Evolutionary conservation across 495 filamentous ascomycete species (phyloP).

Genomic region (Amniculicola lignicola): DNA sequence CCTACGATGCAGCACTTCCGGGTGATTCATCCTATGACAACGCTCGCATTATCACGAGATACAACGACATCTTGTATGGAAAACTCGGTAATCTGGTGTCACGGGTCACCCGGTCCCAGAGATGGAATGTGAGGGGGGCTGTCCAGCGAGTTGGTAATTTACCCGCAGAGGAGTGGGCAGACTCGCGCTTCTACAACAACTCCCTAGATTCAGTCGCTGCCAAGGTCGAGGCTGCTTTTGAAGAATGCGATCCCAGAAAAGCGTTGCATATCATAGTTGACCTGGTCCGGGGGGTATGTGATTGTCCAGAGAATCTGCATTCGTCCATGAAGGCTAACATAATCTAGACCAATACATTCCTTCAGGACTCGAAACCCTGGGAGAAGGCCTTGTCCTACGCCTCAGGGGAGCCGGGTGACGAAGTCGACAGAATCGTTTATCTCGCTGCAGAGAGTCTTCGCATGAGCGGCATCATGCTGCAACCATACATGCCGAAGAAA

Average conservation of each 20-base stretch:
- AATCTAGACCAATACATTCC: slow-evolving; percentile 23
- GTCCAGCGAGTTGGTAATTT: slow-evolving; percentile 10
- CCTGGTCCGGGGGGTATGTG: slow-evolving; percentile 27
- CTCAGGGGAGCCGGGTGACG: slow-evolving; percentile 26
- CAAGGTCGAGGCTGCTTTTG: slow-evolving; percentile 1
- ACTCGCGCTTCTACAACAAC: slow-evolving; percentile 22
- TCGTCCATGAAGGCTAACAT: background rate
- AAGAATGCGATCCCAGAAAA: slow-evolving; percentile 7
- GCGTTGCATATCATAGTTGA: slow-evolving; percentile 21
- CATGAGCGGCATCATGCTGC: slow-evolving; percentile 76
- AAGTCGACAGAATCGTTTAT: slow-evolving; percentile 59
- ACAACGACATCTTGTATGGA: slow-evolving; percentile 71
- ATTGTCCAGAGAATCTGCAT: background rate
- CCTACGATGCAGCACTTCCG: slow-evolving; percentile 67
- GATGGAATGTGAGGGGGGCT: slow-evolving; percentile 55
- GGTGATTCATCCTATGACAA: slow-evolving; percentile 86
- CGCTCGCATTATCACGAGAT: slow-evolving; percentile 64
- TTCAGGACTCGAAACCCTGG: slow-evolving; percentile 23
- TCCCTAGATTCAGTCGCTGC: slow-evolving; percentile 1
- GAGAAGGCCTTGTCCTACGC: slow-evolving; percentile 12
- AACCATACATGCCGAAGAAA: slow-evolving; percentile 89
- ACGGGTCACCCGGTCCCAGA: slow-evolving; percentile 64
- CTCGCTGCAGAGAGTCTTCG: slow-evolving; percentile 74
- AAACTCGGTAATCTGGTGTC: slow-evolving; percentile 75
- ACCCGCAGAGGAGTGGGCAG: slow-evolving; percentile 8